phyloP scores from a whole-genome alignment of 129 eudicot species.

The sunflower (Helianthus annuus) region HanXRQr2.0-SUNRISE NC_035436.2:154842715-154843214 shows the following conservation, averaged over 20 bases:
- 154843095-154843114: too few relatives aligned
- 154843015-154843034: too few relatives aligned
- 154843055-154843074: too few relatives aligned
- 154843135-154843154: not conserved
- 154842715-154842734: too few relatives aligned
- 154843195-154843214: too few relatives aligned
- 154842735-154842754: not conserved
- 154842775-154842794: not conserved
- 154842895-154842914: not conserved
- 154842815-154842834: not conserved
- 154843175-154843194: too few relatives aligned
- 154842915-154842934: slow-evolving; percentile 3
- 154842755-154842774: not conserved
- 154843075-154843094: too few relatives aligned
- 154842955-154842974: not conserved
- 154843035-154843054: too few relatives aligned
- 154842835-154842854: not conserved
- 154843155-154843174: too few relatives aligned
- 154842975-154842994: not conserved
- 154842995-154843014: too few relatives aligned
- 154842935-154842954: not conserved
- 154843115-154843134: too few relatives aligned
- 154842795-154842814: not conserved
- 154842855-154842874: not conserved
- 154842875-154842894: not conserved